These are phyloP conservation scores for Sporothrix protearum DNA, from an alignment of 2,329 filamentous ascomycete genomes.

Conservation along the genomic window DNA sequence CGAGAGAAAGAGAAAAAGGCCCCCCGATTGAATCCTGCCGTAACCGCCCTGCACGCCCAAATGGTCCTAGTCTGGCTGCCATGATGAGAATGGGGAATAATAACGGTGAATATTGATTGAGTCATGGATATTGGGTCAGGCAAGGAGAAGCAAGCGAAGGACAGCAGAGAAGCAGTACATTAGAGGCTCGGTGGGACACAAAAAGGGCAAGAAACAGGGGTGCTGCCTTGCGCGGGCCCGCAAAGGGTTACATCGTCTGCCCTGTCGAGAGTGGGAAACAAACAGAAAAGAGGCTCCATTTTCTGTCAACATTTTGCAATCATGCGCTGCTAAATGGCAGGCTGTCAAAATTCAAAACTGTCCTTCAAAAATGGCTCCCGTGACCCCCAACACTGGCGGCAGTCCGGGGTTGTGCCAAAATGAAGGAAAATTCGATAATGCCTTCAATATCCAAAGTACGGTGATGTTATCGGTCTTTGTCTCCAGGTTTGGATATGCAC, in stretches of 20 bases:
- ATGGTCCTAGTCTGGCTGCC: background rate
- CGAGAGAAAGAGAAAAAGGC: background rate
- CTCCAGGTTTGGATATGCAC: background rate
- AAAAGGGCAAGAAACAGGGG: background rate
- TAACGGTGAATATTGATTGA: conserved; percentile 5
- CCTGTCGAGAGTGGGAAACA: background rate
- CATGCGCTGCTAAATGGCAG: background rate
- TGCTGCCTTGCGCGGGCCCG: background rate
- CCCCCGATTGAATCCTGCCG: background rate
- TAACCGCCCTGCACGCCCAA: background rate
- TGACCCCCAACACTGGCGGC: background rate
- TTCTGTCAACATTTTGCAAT: background rate
- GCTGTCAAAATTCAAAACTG: conserved; percentile 5
- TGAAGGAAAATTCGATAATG: background rate
- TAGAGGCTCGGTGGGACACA: no score
- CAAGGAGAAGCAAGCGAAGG: no score
- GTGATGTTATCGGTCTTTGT: background rate
- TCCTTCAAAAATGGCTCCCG: background rate
- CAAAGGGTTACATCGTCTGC: conserved; percentile 7
- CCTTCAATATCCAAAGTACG: background rate
- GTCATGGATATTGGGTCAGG: no score
- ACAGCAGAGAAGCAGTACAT: no score
- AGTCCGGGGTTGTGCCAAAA: background rate
- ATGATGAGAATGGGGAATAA: background rate
- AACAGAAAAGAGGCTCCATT: background rate